Evolutionary conservation across 2,329 filamentous ascomycete genomes (phyloP).

Genomic region (Falciphora oryzae): DNA sequence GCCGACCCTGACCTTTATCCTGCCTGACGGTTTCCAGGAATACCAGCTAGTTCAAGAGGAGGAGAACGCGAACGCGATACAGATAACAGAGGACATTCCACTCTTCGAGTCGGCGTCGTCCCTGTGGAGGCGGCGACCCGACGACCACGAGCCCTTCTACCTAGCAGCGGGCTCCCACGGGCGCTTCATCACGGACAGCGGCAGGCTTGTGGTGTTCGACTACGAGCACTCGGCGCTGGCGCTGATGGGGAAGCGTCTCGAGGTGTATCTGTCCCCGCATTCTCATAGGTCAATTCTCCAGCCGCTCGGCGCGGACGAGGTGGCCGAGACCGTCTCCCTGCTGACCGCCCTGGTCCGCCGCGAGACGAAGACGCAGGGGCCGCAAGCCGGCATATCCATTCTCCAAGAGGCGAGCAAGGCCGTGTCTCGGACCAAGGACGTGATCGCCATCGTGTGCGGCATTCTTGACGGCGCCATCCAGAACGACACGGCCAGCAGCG

Average conservation of each 20-base stretch:
- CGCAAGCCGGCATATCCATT: conserved; percentile 38
- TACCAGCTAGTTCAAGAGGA: conserved; percentile 81
- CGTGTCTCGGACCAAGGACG: conserved; percentile 58
- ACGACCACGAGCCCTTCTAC: conserved; percentile 46
- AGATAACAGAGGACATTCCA: conserved; percentile 57
- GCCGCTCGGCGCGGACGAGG: conserved; percentile 52
- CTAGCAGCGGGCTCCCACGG: conserved; percentile 63
- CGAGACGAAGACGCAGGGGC: conserved; percentile 28
- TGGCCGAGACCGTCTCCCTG: conserved; percentile 68
- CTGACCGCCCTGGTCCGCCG: conserved; percentile 64
- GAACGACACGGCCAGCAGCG: conserved; percentile 49
- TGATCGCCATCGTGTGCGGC: conserved; percentile 75
- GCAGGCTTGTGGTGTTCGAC: conserved; percentile 70
- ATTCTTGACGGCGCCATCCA: conserved; percentile 71
- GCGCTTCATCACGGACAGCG: conserved; percentile 71
- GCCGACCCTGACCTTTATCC: conserved; percentile 67
- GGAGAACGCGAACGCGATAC: conserved; percentile 75
- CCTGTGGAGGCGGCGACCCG: conserved; percentile 34
- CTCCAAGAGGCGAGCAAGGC: conserved; percentile 54
- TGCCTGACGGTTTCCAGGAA: conserved; percentile 65
- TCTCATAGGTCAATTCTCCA: conserved; percentile 48
- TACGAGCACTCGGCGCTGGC: conserved; percentile 74
- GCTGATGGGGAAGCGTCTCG: conserved; percentile 70
- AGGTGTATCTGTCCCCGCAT: conserved; percentile 57
- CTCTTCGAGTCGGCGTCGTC: conserved; percentile 50